Evolutionary conservation across 2,329 filamentous ascomycete genomes (phyloP).

Genomic region (Neophaeococcomyces aloes): DNA sequence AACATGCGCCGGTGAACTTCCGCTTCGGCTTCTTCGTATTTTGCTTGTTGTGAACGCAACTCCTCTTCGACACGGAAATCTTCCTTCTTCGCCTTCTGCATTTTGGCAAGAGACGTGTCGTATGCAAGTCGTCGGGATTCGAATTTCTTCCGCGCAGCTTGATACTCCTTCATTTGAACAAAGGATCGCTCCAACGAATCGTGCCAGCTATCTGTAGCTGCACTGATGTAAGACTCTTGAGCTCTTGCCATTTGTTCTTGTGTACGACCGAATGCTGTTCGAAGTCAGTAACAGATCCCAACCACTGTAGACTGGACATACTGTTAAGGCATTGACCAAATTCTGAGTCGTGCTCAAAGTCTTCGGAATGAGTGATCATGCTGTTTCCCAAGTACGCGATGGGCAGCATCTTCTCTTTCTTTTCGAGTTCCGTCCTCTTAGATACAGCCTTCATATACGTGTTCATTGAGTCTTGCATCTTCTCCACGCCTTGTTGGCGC

Average conservation of each 20-base stretch:
- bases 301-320: conserved; percentile 29
- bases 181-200: conserved; percentile 83
- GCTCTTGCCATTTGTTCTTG: conserved; percentile 79
- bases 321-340: conserved; percentile 77
- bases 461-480: conserved; percentile 74
- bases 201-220: conserved; percentile 73
- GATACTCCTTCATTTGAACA: conserved; percentile 95
- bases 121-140: conserved; percentile 82
- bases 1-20: conserved; percentile 89
- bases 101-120: conserved; percentile 77
- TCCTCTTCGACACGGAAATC: conserved; percentile 92
- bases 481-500: conserved; percentile 83
- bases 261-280: conserved; percentile 61
- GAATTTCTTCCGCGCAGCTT: conserved; percentile 86
- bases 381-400: conserved; percentile 68
- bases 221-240: conserved; percentile 70
- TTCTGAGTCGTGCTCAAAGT: conserved; percentile 82
- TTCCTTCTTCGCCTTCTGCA: conserved; percentile 88
- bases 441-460: conserved; percentile 79
- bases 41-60: conserved; percentile 77
- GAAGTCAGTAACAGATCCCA: conserved; percentile 6
- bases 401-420: conserved; percentile 77
- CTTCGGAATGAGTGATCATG: conserved; percentile 83
- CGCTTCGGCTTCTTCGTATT: conserved; percentile 91
- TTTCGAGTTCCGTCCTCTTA: conserved; percentile 72